Percentiles rank a stretch among this genome's conserved stretches.
Evolutionary conservation across 768 basidiomycete genomes (phyloP).

Genomic region (Tephrocybe sp.): DNA sequence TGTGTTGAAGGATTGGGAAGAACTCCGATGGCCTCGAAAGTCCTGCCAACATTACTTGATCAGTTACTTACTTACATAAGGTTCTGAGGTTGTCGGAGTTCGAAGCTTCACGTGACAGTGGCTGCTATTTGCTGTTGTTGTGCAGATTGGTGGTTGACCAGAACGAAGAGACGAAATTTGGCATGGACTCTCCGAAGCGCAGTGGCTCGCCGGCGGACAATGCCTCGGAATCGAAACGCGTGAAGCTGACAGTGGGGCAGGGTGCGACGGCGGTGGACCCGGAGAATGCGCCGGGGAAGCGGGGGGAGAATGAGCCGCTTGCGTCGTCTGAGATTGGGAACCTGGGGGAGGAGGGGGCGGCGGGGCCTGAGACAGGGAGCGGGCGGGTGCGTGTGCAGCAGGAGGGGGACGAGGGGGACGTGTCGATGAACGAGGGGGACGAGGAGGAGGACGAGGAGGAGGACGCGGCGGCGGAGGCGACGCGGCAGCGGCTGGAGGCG

Average conservation of each 20-base stretch:
- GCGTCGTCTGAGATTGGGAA: constrained; percentile 79
- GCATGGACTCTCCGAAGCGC: constrained; percentile 69
- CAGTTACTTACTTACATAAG: too few relatives aligned
- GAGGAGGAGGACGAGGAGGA: constrained; percentile 83
- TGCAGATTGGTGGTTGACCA: too few relatives aligned
- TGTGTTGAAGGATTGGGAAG: too few relatives aligned
- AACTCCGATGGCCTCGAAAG: too few relatives aligned
- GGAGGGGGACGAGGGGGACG: constrained; percentile 67
- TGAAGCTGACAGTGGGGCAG: constrained; percentile 54
- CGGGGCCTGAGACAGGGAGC: constrained; percentile 44
- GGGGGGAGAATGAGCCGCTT: constrained; percentile 85
- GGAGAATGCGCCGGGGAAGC: constrained; percentile 79
- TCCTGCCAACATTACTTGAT: too few relatives aligned
- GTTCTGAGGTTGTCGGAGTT: too few relatives aligned
- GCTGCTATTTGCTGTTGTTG: too few relatives aligned
- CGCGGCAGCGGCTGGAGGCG: constrained; percentile 76
- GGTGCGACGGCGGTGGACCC: constrained; percentile 79
- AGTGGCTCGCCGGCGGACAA: constrained; percentile 55
- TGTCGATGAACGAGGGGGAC: constrained; percentile 78
- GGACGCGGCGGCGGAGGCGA: constrained; percentile 83
- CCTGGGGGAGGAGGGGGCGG: constrained; percentile 45
- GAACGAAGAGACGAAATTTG: too few relatives aligned
- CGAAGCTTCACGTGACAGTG: too few relatives aligned
- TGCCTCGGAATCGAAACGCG: constrained; percentile 55
- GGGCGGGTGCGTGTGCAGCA: constrained; percentile 43